Evolutionary conservation across 2,329 filamentous ascomycete species (phyloP), one percentile per base, ranked within the genome.

Genomic region (Fusarium nisikadoi): DNA sequence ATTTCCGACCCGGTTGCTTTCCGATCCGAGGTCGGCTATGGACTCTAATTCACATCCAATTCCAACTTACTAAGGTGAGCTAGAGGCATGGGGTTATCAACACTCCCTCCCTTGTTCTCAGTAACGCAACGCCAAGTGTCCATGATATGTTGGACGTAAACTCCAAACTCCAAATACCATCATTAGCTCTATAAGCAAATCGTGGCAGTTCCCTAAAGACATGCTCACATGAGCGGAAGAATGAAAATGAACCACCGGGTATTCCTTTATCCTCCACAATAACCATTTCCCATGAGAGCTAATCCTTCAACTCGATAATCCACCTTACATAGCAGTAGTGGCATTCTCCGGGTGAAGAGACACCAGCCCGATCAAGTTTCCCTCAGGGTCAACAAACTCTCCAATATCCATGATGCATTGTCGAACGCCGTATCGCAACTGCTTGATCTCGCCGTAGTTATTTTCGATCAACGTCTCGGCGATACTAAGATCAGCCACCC

Each of bases 301-400:
- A 36, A 53, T 25, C 36, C 39, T 27, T 20, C 62, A 31, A 27
- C 56, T 54, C 27, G 52, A 42, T 33, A 60, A 66, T 38, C 49
- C 39, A 53, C 43, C 35, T 55, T 70, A 29, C 57, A 60, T 53
- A 12, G 54, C 52, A 60, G 70, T 55, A 59, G 52, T 68, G 47
- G 59, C 71, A 71, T 70, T 71, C 60, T 72, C 73, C 45, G 71
- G 64, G 41, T 77, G 75, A 36, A 73, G 64, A 27, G 75, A 62
- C 42, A 77, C 65, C 31, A 77, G 67, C 13, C 75, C 75, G 61
- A 77, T 65, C 55, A 77, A 31, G 66, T 77, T 77, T 27, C 75
- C 75, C 27, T 77, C 75, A n/a, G 75, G 59, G 31, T 77, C 75
- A 41, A 77, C 62, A 53, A 77, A 77, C 69, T 76, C 72, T 38